Percentiles rank a stretch among this genome's conserved stretches.
Conservation (phyloP, 208 protist genomes). For the Trypanosoma rangeli region DNA sequence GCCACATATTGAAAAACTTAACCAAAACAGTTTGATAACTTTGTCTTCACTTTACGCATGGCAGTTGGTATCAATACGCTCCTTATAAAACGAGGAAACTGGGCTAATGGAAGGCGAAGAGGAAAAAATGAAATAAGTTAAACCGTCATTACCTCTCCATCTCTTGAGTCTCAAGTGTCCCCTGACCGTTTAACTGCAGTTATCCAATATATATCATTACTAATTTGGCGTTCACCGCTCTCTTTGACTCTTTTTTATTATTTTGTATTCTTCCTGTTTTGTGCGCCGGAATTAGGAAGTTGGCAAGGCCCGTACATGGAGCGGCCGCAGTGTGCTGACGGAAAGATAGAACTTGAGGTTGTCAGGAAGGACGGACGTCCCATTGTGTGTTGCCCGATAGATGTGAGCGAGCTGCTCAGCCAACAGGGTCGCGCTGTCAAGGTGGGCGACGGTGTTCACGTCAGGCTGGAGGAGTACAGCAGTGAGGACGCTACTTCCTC, state of each 20-base stretch:
- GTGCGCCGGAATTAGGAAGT: not conserved
- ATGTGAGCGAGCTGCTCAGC: conserved; percentile 68
- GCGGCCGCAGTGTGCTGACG: conserved; percentile 3
- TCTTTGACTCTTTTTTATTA: conserved; percentile 15
- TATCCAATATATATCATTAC: not conserved
- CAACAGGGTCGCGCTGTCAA: conserved; percentile 45
- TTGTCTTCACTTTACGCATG: not conserved
- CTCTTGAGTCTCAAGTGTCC: too few relatives aligned
- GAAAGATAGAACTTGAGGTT: conserved; percentile 67
- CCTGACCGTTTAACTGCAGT: not conserved
- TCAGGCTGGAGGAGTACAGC: conserved; percentile 73
- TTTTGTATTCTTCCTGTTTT: not conserved
- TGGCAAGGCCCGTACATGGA: not conserved
- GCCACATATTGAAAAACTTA: conserved; percentile 22
- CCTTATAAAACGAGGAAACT: not conserved
- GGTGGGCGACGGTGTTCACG: conserved; percentile 56
- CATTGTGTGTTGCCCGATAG: conserved; percentile 56
- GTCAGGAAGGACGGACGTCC: conserved; percentile 52
- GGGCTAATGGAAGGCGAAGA: not conserved
- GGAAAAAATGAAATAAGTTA: conserved; percentile 1
- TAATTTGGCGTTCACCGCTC: not conserved
- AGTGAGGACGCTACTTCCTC: conserved; percentile 33
- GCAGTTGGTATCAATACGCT: not conserved
- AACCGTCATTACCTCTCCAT: not conserved
- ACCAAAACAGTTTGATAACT: not conserved